Evolutionary conservation across 139 green algal species (phyloP).

Genomic region (Micractinium conductrix): DNA sequence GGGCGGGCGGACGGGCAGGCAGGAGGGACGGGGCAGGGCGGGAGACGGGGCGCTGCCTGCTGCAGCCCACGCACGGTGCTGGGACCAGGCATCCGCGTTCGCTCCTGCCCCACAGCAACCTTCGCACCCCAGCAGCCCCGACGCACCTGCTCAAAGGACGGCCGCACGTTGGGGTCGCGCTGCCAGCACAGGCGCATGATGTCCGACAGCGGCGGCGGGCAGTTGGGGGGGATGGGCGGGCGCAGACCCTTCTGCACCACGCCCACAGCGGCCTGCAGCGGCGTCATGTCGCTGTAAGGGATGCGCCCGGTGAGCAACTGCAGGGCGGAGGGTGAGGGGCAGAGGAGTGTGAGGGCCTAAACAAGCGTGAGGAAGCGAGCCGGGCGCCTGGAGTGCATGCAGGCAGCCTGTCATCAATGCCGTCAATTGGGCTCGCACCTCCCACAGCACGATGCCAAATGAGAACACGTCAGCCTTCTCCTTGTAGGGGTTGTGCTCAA

Average conservation of each 20-base stretch:
- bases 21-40: background rate
- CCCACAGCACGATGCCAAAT: slow-evolving; percentile 93
- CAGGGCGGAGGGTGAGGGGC: too few species aligned
- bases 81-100: background rate
- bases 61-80: background rate
- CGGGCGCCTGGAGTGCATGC: too few species aligned
- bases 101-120: background rate
- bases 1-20: background rate
- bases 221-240: slow-evolving; percentile 77
- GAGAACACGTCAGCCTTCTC: slow-evolving; percentile 87
- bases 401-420: too few species aligned
- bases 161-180: slow-evolving; percentile 47
- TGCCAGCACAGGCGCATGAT: slow-evolving; percentile 90
- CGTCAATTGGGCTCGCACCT: too few species aligned
- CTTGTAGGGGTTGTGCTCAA: slow-evolving; percentile 96
- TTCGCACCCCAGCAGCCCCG: background rate
- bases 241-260: slow-evolving; percentile 98
- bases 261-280: slow-evolving; percentile 81
- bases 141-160: slow-evolving; percentile 53
- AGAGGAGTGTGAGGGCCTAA: too few species aligned
- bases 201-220: slow-evolving; percentile 69
- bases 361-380: too few species aligned
- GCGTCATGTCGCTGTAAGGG: slow-evolving; percentile 95
- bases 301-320: slow-evolving; percentile 90
- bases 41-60: too few species aligned